These are phyloP conservation scores for Podospora tetraspora DNA, from an alignment of 495 filamentous ascomycete genomes.

Conservation along the genomic window DNA sequence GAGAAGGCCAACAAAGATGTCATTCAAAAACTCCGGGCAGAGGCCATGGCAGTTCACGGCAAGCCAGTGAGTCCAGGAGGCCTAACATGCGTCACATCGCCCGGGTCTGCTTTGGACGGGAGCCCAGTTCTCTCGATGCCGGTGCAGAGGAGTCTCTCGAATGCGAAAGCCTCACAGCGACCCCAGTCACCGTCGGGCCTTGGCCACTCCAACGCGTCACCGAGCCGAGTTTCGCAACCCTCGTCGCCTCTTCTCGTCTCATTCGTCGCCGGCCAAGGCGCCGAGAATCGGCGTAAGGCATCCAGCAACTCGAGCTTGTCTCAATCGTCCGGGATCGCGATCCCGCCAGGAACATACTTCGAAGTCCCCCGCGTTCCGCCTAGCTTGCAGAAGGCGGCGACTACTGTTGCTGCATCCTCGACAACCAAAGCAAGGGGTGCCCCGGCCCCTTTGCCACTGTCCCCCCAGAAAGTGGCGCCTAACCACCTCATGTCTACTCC, in stretches of 20 bases:
- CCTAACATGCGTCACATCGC: conserved; percentile 37
- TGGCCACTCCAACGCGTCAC: conserved; percentile 76
- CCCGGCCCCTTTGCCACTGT: conserved; percentile 44
- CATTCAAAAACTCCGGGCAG: conserved; percentile 87
- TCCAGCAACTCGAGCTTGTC: conserved; percentile 82
- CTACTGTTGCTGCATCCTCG: conserved; percentile 60
- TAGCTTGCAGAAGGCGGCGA: conserved; percentile 54
- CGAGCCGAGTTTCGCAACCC: conserved; percentile 82
- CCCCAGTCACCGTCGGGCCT: conserved; percentile 79
- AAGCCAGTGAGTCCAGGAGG: conserved; percentile 43
- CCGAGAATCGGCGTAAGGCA: conserved; percentile 52
- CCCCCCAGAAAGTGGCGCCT: conserved; percentile 41
- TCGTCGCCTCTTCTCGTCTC: conserved; percentile 91
- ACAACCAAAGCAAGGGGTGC: conserved; percentile 70
- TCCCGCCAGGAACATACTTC: conserved; percentile 70
- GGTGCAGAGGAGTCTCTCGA: conserved; percentile 76
- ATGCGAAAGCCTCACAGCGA: conserved; percentile 64
- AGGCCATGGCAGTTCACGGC: conserved; percentile 67
- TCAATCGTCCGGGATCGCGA: conserved; percentile 64
- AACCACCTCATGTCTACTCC: conserved; percentile 38
- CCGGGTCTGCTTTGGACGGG: conserved; percentile 67
- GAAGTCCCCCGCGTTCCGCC: conserved; percentile 60
- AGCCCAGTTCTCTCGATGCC: conserved; percentile 76
- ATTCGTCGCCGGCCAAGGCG: conserved; percentile 68
- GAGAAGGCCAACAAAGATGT: conserved; percentile 99